Conservation (phyloP, 140 eudicot species). For the Artemisia princeps region DNA sequence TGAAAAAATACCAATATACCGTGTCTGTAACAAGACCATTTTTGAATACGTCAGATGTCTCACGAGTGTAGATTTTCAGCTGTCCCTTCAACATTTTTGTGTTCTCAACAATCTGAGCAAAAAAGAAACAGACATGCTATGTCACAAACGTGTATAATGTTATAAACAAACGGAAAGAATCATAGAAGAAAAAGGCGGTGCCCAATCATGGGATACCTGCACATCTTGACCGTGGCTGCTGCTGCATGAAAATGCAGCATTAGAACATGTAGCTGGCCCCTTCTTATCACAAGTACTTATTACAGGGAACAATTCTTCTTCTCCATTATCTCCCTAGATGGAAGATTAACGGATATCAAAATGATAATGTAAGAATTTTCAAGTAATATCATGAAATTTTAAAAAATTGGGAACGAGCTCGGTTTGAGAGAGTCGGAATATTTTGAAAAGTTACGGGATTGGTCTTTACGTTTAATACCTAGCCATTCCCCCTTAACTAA, state of each 20-base stretch:
- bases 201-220: background rate
- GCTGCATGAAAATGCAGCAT: background rate
- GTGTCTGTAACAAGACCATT: slow-evolving; percentile 33
- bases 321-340: slow-evolving; percentile 30
- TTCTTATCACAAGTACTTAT: background rate
- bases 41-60: slow-evolving; percentile 29
- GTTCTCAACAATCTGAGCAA: slow-evolving; percentile 30
- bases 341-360: background rate
- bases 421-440: too few relatives aligned
- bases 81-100: slow-evolving; percentile 40
- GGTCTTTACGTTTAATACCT: too few relatives aligned
- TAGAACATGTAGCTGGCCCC: background rate
- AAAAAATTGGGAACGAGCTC: too few relatives aligned
- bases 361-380: background rate
- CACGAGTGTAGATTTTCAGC: slow-evolving; percentile 24
- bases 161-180: background rate
- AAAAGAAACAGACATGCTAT: background rate
- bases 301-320: slow-evolving; percentile 15
- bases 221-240: background rate
- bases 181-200: background rate
- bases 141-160: too few relatives aligned
- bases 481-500: too few relatives aligned
- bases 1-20: slow-evolving; percentile 29
- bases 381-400: too few relatives aligned
- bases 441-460: too few relatives aligned